Conservation (phyloP, 371 early-diverging fungal genomes). For the Syncephalastrum sp. region DNA sequence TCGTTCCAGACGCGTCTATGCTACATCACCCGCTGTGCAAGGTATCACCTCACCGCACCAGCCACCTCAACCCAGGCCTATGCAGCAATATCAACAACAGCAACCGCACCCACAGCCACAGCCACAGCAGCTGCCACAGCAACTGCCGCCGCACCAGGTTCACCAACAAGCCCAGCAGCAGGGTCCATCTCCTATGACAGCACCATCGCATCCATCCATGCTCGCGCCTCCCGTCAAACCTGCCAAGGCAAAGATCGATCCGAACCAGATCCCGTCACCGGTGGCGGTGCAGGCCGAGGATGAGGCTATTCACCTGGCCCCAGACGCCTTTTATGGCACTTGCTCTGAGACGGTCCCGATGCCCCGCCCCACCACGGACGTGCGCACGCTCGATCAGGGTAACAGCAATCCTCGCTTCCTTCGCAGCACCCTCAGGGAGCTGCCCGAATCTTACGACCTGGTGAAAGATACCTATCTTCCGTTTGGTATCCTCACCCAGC, state of each 20-base stretch:
- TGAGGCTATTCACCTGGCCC: slow-evolving; percentile 60
- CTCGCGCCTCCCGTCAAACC: too few relatives aligned
- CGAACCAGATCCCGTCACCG: slow-evolving; percentile 92
- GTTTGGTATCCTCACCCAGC: slow-evolving; percentile 88
- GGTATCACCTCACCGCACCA: not conserved
- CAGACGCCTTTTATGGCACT: slow-evolving; percentile 66
- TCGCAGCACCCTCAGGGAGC: slow-evolving; percentile 80
- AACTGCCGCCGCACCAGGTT: not conserved
- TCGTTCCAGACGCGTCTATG: slow-evolving; percentile 34
- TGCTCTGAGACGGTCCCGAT: slow-evolving; percentile 53
- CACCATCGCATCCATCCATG: too few relatives aligned
- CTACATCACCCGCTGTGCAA: slow-evolving; percentile 14
- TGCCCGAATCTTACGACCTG: slow-evolving; percentile 83
- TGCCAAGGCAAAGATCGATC: slow-evolving; percentile 78
- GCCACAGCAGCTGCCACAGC: slow-evolving; percentile 13
- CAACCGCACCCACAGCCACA: slow-evolving; percentile 10
- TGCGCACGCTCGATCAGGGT: slow-evolving; percentile 86
- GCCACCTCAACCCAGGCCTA: slow-evolving; percentile 1
- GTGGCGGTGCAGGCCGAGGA: slow-evolving; percentile 79
- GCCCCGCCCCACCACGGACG: slow-evolving; percentile 83
- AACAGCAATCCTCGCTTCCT: slow-evolving; percentile 94
- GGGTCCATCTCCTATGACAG: too few relatives aligned
- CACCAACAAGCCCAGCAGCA: slow-evolving; percentile 2
- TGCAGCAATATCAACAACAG: slow-evolving; percentile 11
- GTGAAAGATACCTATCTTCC: slow-evolving; percentile 76